phyloP scores from a whole-genome alignment of 148 eudicot species.

The Vaccinium macrocarpon region DNA sequence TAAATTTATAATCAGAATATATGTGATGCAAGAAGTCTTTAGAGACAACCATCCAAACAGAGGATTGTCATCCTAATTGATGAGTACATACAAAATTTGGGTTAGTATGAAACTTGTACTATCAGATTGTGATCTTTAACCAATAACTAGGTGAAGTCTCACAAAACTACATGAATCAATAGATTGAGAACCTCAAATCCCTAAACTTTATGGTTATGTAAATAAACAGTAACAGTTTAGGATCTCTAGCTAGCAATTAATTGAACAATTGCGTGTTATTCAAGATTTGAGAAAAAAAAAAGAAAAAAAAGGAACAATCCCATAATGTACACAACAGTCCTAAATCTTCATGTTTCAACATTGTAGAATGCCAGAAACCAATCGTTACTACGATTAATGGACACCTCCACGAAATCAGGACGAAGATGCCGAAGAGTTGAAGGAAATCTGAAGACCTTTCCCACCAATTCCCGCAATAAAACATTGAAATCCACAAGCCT shows the following conservation, averaged over 20 bases:
- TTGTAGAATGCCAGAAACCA: background rate
- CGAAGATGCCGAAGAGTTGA: constrained; percentile 15
- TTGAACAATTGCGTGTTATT: background rate
- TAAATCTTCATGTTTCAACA: background rate
- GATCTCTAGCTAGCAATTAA: background rate
- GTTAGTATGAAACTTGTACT: background rate
- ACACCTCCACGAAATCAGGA: constrained; percentile 21
- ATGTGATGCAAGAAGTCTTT: background rate
- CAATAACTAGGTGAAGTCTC: background rate
- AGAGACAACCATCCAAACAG: background rate
- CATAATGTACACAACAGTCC: background rate
- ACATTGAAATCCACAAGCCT: constrained; percentile 76
- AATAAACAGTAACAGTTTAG: background rate
- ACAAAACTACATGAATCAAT: background rate
- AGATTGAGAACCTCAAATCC: background rate
- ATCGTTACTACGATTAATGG: background rate
- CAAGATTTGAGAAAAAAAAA: background rate
- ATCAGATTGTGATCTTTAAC: background rate
- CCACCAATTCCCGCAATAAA: constrained; percentile 79
- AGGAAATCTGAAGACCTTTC: constrained; percentile 64
- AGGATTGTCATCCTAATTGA: background rate
- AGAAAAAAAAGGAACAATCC: background rate
- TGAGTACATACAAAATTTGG: too few relatives aligned
- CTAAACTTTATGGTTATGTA: background rate
- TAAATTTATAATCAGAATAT: background rate